Percentiles rank a stretch among this genome's conserved stretches.
phyloP scores from a whole-genome alignment of 495 filamentous ascomycete genomes.

The Glonium stellatum region DNA sequence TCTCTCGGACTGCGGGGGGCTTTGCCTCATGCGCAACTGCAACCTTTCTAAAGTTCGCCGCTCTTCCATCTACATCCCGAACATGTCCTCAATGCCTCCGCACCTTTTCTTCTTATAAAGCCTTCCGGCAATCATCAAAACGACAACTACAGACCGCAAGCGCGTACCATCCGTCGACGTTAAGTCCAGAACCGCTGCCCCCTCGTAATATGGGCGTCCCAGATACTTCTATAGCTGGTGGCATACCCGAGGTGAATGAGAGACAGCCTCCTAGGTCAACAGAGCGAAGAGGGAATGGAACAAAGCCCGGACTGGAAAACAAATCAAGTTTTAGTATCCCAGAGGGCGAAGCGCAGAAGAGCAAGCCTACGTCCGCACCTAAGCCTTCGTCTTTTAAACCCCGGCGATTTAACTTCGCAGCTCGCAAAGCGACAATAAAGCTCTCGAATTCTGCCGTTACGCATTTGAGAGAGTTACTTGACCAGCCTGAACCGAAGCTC shows the following conservation, averaged over 20 bases:
- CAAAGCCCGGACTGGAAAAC: conserved; percentile 11
- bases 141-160: conserved; percentile 66
- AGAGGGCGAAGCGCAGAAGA: conserved; percentile 61
- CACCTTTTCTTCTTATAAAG: conserved; percentile 57
- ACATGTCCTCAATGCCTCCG: conserved; percentile 50
- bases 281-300: conserved; percentile 24
- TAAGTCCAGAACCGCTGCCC: conserved; percentile 55
- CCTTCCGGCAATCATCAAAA: conserved; percentile 48
- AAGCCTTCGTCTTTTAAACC: conserved; percentile 38
- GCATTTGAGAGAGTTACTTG: conserved; percentile 65
- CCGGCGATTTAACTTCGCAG: conserved; percentile 59
- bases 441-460: conserved; percentile 69
- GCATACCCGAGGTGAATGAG: conserved; percentile 48
- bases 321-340: conserved; percentile 39
- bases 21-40: conserved; percentile 6
- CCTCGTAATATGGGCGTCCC: conserved; percentile 60
- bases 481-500: conserved; percentile 78
- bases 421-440: conserved; percentile 86
- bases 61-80: conserved; percentile 6
- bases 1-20: conserved; percentile 7
- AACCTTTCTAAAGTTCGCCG: conserved; percentile 13
- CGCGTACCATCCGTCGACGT: conserved; percentile 67
- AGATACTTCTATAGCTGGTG: conserved; percentile 62
- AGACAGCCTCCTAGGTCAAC: conserved; percentile 41
- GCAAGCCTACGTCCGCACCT: conserved; percentile 40